These are phyloP conservation scores for Vitis rupestris DNA, from an alignment of 164 flowering plant species.

Conservation along the genomic window DNA sequence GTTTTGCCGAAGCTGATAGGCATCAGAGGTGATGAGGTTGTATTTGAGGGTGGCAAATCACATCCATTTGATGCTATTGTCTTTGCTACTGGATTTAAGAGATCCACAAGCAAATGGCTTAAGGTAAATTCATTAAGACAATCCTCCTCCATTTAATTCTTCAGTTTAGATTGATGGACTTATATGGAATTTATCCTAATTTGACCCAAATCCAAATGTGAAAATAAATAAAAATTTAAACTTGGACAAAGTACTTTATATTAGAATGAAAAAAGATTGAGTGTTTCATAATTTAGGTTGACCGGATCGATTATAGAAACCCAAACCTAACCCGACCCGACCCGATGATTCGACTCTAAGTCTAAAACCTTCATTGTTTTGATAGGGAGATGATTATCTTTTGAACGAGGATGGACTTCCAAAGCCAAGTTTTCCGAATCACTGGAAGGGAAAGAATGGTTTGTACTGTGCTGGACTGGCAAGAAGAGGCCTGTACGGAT, in stretches of 20 bases:
- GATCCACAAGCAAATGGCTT: conserved; percentile 58
- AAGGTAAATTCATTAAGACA: conserved; percentile 29
- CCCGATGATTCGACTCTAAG: no score
- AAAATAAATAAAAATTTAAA: no score
- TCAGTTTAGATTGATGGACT: no score
- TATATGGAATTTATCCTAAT: no score
- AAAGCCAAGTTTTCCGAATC: conserved; percentile 42
- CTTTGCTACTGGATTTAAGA: conserved; percentile 68
- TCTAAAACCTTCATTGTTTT: background rate
- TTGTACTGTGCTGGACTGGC: conserved; percentile 62
- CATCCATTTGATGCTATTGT: conserved; percentile 46
- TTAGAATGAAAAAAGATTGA: no score
- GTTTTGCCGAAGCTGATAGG: conserved; percentile 48
- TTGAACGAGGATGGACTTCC: conserved; percentile 59
- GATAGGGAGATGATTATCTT: conserved; percentile 50
- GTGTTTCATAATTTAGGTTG: no score
- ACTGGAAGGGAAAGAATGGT: conserved; percentile 73
- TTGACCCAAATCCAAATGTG: no score
- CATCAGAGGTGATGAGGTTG: conserved; percentile 36
- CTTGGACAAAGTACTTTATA: no score
- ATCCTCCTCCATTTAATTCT: no score
- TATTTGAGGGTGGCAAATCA: conserved; percentile 41
- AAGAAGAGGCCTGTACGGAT: conserved; percentile 55
- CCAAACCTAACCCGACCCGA: background rate
- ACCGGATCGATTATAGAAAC: no score